These are phyloP conservation scores for Beauveria asiatica DNA, from an alignment of 2,329 filamentous ascomycete species.

Conservation along the genomic window DNA sequence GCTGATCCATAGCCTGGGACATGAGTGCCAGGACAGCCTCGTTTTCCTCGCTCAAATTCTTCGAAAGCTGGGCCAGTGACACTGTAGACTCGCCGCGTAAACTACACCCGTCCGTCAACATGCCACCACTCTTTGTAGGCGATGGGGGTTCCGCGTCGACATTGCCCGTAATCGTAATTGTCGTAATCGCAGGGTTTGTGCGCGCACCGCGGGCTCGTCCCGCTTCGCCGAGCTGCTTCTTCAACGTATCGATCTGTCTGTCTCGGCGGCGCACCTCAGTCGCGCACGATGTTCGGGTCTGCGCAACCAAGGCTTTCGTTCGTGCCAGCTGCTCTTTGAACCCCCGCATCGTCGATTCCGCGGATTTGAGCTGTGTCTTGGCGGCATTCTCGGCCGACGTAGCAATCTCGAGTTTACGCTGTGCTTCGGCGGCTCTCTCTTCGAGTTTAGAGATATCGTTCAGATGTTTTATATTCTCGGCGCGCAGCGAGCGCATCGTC, in stretches of 20 bases:
- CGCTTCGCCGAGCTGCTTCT: constrained; percentile 72
- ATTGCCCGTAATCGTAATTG: constrained; percentile 49
- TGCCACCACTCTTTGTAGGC: constrained; percentile 15
- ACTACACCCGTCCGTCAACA: constrained; percentile 47
- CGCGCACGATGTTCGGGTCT: constrained; percentile 78
- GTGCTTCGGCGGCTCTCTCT: constrained; percentile 45
- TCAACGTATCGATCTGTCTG: constrained; percentile 77
- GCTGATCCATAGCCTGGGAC: constrained; percentile 58
- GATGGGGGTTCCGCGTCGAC: constrained; percentile 35
- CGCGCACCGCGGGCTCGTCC: constrained; percentile 51
- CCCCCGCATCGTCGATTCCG: constrained; percentile 65
- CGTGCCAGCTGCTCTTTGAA: constrained; percentile 77
- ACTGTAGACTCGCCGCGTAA: constrained; percentile 82
- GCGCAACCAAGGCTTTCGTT: constrained; percentile 69
- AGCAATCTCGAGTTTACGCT: constrained; percentile 46
- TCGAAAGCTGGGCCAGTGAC: constrained; percentile 78
- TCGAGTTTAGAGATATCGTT: constrained; percentile 54
- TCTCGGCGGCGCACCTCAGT: constrained; percentile 89
- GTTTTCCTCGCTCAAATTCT: constrained; percentile 84
- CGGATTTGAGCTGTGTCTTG: constrained; percentile 60
- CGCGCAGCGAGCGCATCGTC: constrained; percentile 67
- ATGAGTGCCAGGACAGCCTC: constrained; percentile 69
- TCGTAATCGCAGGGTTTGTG: constrained; percentile 45
- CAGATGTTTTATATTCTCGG: constrained; percentile 65
- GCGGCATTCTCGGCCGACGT: constrained; percentile 65